Evolutionary conservation across 371 early-diverging fungal genomes (phyloP).

Genomic region (Chytridium lagenaria): DNA sequence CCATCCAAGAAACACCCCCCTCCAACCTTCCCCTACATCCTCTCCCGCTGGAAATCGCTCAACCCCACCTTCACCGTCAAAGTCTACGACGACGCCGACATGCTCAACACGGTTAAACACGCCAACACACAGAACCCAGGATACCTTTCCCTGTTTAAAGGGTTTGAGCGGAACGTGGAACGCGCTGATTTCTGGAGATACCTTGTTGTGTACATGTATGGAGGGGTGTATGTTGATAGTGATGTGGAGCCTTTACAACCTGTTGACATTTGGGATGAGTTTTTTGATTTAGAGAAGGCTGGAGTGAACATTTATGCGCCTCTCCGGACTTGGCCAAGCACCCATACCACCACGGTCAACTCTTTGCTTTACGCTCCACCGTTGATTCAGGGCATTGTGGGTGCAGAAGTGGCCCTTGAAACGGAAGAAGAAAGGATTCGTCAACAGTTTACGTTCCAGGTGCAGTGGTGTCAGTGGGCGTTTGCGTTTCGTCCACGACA

Average conservation of each 20-base stretch:
- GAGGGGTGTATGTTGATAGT: conserved; percentile 13
- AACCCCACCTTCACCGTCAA: conserved; percentile 8
- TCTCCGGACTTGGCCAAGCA: too few species aligned
- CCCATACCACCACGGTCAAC: too few species aligned
- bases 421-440: conserved; percentile 1
- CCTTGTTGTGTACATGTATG: not conserved
- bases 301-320: not conserved
- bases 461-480: conserved; percentile 13
- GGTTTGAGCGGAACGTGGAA: not conserved
- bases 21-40: not conserved
- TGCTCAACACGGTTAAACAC: not conserved
- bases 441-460: conserved; percentile 1
- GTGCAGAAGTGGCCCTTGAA: conserved; percentile 1
- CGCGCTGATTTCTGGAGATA: conserved; percentile 17
- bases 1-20: not conserved
- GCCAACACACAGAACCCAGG: not conserved
- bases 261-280: not conserved
- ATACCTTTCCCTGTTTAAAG: not conserved
- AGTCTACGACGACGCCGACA: conserved; percentile 10
- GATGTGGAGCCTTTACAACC: conserved; percentile 1
- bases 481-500: conserved; percentile 6
- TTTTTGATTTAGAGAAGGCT: not conserved
- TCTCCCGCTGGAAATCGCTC: not conserved
- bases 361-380: not conserved
- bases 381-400: not conserved